A percentile compares a stretch with the other conserved stretches of the same genome.
Evolutionary conservation across 2,329 filamentous ascomycete genomes (phyloP).

Genomic region (Curvularia sp.): DNA sequence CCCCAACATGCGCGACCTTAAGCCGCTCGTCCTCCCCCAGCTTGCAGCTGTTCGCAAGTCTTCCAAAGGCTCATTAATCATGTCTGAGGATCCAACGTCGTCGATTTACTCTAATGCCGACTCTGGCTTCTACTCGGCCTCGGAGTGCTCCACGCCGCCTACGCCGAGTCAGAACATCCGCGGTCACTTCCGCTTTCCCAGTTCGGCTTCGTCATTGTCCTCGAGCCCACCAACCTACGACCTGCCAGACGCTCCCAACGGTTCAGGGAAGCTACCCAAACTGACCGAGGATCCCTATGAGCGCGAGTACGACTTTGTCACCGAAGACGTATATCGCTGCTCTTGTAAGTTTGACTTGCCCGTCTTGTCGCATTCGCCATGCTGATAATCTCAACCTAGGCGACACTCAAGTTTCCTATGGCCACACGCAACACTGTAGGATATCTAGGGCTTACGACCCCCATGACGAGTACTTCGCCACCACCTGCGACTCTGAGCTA

Average conservation of each 20-base stretch:
- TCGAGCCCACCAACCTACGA: constrained; percentile 61
- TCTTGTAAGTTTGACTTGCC: constrained; percentile 69
- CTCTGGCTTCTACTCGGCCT: constrained; percentile 60
- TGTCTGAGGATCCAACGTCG: constrained; percentile 41
- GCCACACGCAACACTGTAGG: constrained; percentile 56
- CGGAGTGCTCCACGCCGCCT: constrained; percentile 72
- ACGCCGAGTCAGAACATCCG: constrained; percentile 73
- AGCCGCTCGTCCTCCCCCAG: constrained; percentile 50
- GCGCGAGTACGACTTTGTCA: constrained; percentile 66
- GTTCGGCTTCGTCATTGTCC: constrained; percentile 80
- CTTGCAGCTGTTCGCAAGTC: constrained; percentile 50
- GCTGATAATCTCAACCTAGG: constrained; percentile 56
- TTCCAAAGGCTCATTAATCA: constrained; percentile 45
- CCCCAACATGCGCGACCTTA: constrained; percentile 51
- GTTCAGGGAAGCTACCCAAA: constrained; percentile 75
- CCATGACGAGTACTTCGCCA: constrained; percentile 66
- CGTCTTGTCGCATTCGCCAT: constrained; percentile 20
- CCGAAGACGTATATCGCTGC: constrained; percentile 62
- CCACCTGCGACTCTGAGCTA: constrained; percentile 63
- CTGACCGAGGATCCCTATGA: constrained; percentile 84
- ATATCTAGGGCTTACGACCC: constrained; percentile 69
- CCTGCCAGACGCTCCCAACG: constrained; percentile 62
- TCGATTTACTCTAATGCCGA: constrained; percentile 47
- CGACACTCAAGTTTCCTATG: constrained; percentile 63
- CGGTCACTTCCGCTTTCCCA: constrained; percentile 70